A percentile compares a stretch with the other conserved stretches of the same genome.
phyloP scores from a whole-genome alignment of 305 asterid species.

The Fraxinus paxiana region DNA sequence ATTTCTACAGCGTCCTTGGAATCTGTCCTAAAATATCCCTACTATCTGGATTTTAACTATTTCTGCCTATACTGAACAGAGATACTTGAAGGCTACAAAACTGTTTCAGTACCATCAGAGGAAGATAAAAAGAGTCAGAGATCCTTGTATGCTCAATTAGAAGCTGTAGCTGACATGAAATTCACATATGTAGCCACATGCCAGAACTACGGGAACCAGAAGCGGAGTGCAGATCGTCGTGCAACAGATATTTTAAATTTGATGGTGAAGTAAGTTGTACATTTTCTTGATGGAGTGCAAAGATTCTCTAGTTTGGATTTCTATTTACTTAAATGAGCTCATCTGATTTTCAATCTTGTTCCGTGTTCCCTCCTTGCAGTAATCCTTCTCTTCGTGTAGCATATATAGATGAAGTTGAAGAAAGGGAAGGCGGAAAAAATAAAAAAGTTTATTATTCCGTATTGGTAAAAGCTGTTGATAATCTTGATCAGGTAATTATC shows the following conservation, averaged over 20 bases:
- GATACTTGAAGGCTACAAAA: slow-evolving; percentile 83
- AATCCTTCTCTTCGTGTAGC: slow-evolving; percentile 99
- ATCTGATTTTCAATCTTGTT: slow-evolving; percentile 13
- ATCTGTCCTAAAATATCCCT: background rate
- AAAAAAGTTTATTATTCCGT: slow-evolving; percentile 90
- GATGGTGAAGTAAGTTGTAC: slow-evolving; percentile 88
- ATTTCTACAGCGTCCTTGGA: background rate
- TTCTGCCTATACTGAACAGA: slow-evolving; percentile 45
- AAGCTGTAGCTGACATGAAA: slow-evolving; percentile 98
- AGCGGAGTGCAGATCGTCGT: slow-evolving; percentile 93
- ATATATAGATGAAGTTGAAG: slow-evolving; percentile 95
- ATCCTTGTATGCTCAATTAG: slow-evolving; percentile 81
- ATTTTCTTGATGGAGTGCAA: slow-evolving; percentile 14
- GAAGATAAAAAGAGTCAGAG: slow-evolving; percentile 93
- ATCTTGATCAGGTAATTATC: slow-evolving; percentile 87
- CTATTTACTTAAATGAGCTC: slow-evolving; percentile 19
- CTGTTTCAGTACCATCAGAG: slow-evolving; percentile 67
- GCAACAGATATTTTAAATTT: slow-evolving; percentile 95
- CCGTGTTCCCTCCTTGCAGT: slow-evolving; percentile 41
- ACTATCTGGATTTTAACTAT: slow-evolving; percentile 16
- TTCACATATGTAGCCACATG: slow-evolving; percentile 98
- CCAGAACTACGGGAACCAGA: slow-evolving; percentile 95
- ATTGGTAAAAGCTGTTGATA: slow-evolving; percentile 89
- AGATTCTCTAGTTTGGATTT: background rate
- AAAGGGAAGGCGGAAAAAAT: slow-evolving; percentile 78